phyloP scores from a whole-genome alignment of 768 basidiomycete genomes.

The Tremella fuciformis region DNA sequence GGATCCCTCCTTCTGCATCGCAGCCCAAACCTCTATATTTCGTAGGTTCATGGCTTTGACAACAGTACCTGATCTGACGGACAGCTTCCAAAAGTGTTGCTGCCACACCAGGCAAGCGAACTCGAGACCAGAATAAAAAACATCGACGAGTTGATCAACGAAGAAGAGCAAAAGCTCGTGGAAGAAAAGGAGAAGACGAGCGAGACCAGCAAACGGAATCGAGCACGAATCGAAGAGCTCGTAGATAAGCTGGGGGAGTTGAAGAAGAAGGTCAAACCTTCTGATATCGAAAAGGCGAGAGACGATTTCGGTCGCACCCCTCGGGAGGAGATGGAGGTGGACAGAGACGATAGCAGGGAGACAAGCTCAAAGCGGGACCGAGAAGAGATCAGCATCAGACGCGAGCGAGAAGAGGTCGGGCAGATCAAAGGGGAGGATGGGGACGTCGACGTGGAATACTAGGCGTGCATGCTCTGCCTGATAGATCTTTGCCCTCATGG shows the following conservation, averaged over 20 bases:
- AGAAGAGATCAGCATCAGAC: conserved; percentile 26
- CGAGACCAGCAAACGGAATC: conserved; percentile 17
- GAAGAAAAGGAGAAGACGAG: conserved; percentile 29
- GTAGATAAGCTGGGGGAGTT: conserved; percentile 26
- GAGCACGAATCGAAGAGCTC: conserved; percentile 33
- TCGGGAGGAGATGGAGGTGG: conserved; percentile 24
- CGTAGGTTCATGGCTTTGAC: conserved; percentile 26
- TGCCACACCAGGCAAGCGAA: conserved; percentile 39
- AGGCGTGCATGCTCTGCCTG: neutral
- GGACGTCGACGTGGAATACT: conserved; percentile 46
- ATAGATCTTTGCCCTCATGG: neutral
- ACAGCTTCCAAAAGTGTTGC: conserved; percentile 46
- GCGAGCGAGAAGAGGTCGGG: conserved; percentile 27
- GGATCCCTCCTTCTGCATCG: conserved; percentile 27
- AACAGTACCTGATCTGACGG: neutral
- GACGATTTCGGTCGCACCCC: conserved; percentile 36
- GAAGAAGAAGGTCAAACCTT: conserved; percentile 27
- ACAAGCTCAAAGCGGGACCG: conserved; percentile 22
- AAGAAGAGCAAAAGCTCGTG: conserved; percentile 25
- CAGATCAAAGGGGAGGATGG: conserved; percentile 41
- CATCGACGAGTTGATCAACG: conserved; percentile 37
- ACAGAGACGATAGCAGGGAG: conserved; percentile 6
- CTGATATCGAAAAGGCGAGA: conserved; percentile 5
- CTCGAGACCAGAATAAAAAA: conserved; percentile 32
- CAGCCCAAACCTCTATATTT: conserved; percentile 44